Conservation (phyloP, 163 green algal genomes). For the Volvox carteri region DNA sequence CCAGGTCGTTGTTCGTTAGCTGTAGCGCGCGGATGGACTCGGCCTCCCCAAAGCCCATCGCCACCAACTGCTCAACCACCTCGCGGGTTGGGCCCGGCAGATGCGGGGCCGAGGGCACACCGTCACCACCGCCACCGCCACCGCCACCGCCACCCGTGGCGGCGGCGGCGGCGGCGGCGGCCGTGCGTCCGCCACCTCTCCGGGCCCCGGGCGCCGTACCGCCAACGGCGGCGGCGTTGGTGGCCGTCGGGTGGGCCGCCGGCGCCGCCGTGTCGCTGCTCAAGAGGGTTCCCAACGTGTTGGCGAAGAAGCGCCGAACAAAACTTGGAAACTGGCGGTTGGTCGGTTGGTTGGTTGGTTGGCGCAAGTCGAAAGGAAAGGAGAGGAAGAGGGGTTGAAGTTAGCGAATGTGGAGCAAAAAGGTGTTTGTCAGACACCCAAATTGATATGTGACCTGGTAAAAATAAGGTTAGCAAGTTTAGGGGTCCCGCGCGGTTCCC, state of each 20-base stretch:
- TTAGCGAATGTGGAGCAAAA: too few species aligned
- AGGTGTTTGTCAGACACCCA: too few species aligned
- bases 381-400: too few species aligned
- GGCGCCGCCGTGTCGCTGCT: neutral
- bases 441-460: too few species aligned
- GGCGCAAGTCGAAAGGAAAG: too few species aligned
- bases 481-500: too few species aligned
- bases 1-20: slow-evolving; percentile 74
- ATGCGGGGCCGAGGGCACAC: neutral
- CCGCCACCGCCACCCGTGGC: neutral
- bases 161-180: neutral
- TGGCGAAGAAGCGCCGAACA: slow-evolving; percentile 22
- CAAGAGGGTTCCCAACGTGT: slow-evolving; percentile 40
- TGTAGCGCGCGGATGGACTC: slow-evolving; percentile 66
- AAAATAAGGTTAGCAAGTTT: too few species aligned
- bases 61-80: slow-evolving; percentile 74
- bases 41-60: slow-evolving; percentile 77
- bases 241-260: neutral
- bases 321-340: slow-evolving; percentile 47
- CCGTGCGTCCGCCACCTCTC: neutral
- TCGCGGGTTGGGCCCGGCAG: slow-evolving; percentile 54
- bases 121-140: neutral
- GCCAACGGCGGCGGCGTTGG: neutral
- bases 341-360: too few species aligned
- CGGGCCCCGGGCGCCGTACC: neutral